Evolutionary conservation across 371 early-diverging fungal species (phyloP), one percentile per base, ranked within the genome.

Genomic region (Circinella umbellata): DNA sequence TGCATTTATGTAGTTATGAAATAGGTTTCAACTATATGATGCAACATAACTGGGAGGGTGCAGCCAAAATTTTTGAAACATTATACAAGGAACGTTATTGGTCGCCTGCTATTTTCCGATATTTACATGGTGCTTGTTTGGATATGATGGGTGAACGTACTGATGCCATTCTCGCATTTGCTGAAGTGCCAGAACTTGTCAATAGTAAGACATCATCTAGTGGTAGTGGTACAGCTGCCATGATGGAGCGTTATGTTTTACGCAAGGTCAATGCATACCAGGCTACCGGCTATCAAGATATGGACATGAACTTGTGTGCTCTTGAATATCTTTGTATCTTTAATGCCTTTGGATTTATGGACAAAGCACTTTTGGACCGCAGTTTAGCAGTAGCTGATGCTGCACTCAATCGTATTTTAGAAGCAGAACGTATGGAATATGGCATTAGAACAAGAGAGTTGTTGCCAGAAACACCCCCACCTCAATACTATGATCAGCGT

Each of bases 341-440:
- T 77, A 85, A 85, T 71, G 83, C 86, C 7, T 90, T 87, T 77
- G 76, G 82, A 17, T 88, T 84, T 64, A 90, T 88, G 89, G 78
- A 79, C 6, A 66, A 68, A 2, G 75, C 78, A 20, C 63, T 67
- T 6, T 69, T 88, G n/a, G 67, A 79, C 18, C 76, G 76, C 14
- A 81, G 78, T 46, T 61, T 87, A 36, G 73, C 49, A 0, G 61
- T 67, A 18, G 84, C 80, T 0, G 88, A 86, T 55, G 69, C 49
- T 1, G 81, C 83, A n/a, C 71, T 86, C 59, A 67, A 64, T 7
- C 69, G 69, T 9, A 79, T 84, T 35, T 63, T 72, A n/a, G 79
- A 81, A 38, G 79, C 80, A 5, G 84, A 84, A 66, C 78, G 80
- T 55, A 77, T 72, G 15, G 84, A 84, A 60, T 84, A 77, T 64